Base-by-base conservation (phyloP, 345 rosid species). In the Salix udensis region DNA sequence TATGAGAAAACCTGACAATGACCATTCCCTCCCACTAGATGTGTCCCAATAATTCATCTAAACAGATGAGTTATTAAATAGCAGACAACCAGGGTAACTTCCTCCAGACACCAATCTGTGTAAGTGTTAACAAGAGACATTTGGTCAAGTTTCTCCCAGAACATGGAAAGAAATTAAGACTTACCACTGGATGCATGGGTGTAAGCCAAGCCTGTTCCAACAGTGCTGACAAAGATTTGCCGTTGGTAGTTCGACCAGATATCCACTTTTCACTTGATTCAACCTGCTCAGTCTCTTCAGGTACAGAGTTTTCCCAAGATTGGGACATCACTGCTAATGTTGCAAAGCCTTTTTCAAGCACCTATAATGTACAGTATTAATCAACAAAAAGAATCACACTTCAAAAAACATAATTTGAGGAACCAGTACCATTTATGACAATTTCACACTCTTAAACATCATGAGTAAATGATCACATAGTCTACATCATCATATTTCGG, bases 161-260 rank as follows among this genome's bases (percentile, higher is more conserved):
- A 13, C 15, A 42, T 2, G 30, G 31, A 21, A 48, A 65, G 67
- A 55, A 65, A 26, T 3, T 50, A 80, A 74, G 78, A 84, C 91
- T 80, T 79, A 88, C 93, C 89, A 53, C 36, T 14, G 55, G 68
- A 73, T 71, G 80, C 55, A 72, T 36, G n/a, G 80, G 79, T 70
- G 85, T 66, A 81, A 90, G 88, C 97, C 97, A 93, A 66, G 97
- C 84, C 67, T 83, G 91, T 81, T 91, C 92, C 86, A 93, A 75
- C n/a, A 93, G 86, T 62, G 81, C 81, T 72, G 98, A 87, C 77
- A 91, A 83, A 81, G 91, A 81, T 84, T 85, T 91, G 76, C 87
- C 86, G 74, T 89, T 88, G 81, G 85, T 75, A 86, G 85, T 85
- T 80, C 79, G 88, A 82, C 94, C 88, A 73, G 83, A 81, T 74